Evolutionary conservation across 169 alveolate species (phyloP), one percentile per base, ranked within the genome.

Genomic region (Plasmodium coatneyi): DNA sequence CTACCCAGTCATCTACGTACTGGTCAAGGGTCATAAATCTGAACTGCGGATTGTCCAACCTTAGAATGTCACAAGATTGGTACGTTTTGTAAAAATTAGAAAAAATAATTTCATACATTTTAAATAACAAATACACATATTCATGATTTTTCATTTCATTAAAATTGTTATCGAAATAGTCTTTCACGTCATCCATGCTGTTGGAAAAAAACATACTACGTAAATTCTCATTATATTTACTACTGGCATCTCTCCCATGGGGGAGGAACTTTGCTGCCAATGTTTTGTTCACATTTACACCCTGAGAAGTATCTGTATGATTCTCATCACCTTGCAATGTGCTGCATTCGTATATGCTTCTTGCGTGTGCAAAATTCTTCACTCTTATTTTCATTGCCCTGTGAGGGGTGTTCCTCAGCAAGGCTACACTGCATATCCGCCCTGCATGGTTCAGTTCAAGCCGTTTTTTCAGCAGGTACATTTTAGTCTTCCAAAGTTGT

Each of bases 51-150:
- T 89, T 89, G 52, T 89, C 82, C 78, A 89, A 46, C 36, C 34
- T 78, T 6, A 89, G 28, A 54, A 28, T 71, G 36, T 89, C 83
- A 9, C 83, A 89, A 9, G 32, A 9, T 66, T 89, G 79, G 22
- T 78, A 72, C 66, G 79, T 66, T 66, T 80, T 39, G 54, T 80
- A 80, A 89, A 89, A 80, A 43, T 80, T 89, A 30, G 16, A 30
- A 89, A 80, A 89, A 41, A 70, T 49, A 79, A 89, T 78, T 89
- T 89, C 94, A 80, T 89, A 89, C 52, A 89, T 79, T 89, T 89
- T 89, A 43, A 89, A 89, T 66, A 89, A 43, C 52, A 89, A 78
- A 80, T 56, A 79, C 46, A 89, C 49, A 79, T 79, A 70, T 54
- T 89, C 94, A 66, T 89, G 56, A 39, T 80, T 89, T 89, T 89